Evolutionary conservation across 345 rosid genomes (phyloP).

Genomic region (Noccaea caerulescens): DNA sequence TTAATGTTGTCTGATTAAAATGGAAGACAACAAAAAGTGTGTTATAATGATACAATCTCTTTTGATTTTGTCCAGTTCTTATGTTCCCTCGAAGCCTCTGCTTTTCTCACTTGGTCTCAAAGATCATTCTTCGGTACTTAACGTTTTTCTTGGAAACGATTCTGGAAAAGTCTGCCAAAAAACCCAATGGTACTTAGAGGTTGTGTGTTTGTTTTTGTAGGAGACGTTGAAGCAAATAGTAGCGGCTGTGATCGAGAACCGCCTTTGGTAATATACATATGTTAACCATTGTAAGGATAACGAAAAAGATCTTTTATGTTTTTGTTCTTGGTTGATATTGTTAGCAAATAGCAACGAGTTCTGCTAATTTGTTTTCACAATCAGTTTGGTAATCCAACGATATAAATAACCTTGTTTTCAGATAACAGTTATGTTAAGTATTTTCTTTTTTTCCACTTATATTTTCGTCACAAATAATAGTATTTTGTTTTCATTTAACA

Average conservation of each 20-base stretch:
- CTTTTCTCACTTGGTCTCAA: slow-evolving; percentile 89
- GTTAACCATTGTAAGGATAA: not conserved
- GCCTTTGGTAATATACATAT: slow-evolving; percentile 56
- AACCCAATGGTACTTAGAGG: not conserved
- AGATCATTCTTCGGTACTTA: slow-evolving; percentile 79
- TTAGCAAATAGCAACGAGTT: not conserved
- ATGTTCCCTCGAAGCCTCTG: slow-evolving; percentile 65
- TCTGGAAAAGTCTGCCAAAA: not conserved
- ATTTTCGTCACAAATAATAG: slow-evolving; percentile 14
- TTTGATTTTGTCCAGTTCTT: slow-evolving; percentile 46
- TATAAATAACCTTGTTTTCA: not conserved
- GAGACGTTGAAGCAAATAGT: slow-evolving; percentile 79
- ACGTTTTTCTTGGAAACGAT: not conserved
- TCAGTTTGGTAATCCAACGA: not conserved
- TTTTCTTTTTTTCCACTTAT: not conserved
- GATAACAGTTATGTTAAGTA: not conserved
- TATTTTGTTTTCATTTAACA: not conserved
- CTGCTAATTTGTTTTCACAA: not conserved
- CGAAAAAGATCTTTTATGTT: not conserved
- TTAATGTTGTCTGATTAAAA: slow-evolving; percentile 2
- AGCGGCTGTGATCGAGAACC: slow-evolving; percentile 68
- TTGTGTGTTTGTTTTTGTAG: slow-evolving; percentile 46
- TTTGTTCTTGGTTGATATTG: not conserved
- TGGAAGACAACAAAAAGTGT: slow-evolving; percentile 18
- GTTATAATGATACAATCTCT: slow-evolving; percentile 5